Percentiles rank a stretch among this genome's conserved stretches.
These are phyloP conservation scores for Myriosclerotinia duriaeana DNA, from an alignment of 2,329 filamentous ascomycete species.

Conservation along the genomic window DNA sequence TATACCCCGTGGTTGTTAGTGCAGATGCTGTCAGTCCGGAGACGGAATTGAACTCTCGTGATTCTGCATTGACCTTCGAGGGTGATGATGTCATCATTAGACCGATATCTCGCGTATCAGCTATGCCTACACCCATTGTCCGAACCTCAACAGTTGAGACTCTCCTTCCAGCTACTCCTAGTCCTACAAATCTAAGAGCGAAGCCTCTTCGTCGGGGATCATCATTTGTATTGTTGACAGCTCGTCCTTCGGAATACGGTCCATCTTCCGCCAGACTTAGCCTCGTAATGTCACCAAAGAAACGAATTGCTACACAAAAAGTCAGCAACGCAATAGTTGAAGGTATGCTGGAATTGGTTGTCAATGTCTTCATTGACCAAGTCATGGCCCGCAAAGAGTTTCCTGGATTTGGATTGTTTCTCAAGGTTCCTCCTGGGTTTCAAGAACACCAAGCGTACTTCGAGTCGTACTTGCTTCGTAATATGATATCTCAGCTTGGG, in stretches of 20 bases:
- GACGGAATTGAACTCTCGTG: constrained; percentile 80
- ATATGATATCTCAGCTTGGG: constrained; percentile 69
- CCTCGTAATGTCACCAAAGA: constrained; percentile 60
- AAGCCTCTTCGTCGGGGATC: constrained; percentile 75
- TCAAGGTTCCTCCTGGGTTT: constrained; percentile 88
- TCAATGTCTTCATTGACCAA: constrained; percentile 82
- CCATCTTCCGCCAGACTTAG: constrained; percentile 63
- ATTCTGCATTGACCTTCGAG: constrained; percentile 79
- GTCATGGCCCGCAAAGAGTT: constrained; percentile 87
- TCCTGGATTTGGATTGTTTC: constrained; percentile 77
- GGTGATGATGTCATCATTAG: constrained; percentile 82
- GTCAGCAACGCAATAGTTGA: constrained; percentile 72
- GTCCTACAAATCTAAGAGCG: constrained; percentile 47
- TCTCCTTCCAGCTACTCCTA: constrained; percentile 48
- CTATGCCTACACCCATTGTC: constrained; percentile 66
- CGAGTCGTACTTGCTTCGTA: constrained; percentile 81
- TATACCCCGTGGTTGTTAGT: constrained; percentile 87
- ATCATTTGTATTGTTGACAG: constrained; percentile 85
- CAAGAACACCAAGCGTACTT: constrained; percentile 95
- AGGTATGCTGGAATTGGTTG: constrained; percentile 71
- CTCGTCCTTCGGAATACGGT: constrained; percentile 59
- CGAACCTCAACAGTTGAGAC: constrained; percentile 64
- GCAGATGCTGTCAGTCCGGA: constrained; percentile 80
- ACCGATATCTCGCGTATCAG: constrained; percentile 51
- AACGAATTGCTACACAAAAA: constrained; percentile 50